phyloP scores from a whole-genome alignment of 306 rosid genomes.

The Sindora glabra region DNA sequence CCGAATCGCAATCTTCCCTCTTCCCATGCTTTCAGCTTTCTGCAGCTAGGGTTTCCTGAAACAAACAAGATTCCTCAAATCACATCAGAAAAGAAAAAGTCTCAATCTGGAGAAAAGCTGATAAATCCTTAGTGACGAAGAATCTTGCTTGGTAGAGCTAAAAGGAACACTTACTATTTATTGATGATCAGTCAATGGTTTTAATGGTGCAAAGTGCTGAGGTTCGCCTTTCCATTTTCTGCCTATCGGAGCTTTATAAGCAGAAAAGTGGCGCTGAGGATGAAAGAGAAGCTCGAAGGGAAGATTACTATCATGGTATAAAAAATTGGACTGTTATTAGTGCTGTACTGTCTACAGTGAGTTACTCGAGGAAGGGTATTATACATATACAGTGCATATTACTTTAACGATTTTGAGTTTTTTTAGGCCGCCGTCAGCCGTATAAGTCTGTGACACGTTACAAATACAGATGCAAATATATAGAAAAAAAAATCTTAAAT shows the following conservation, averaged over 20 bases:
- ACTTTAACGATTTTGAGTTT: not conserved
- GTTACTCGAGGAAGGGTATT: conserved; percentile 6
- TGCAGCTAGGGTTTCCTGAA: conserved; percentile 46
- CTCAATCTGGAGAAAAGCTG: not conserved
- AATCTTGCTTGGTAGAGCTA: conserved; percentile 24
- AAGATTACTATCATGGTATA: too few relatives aligned
- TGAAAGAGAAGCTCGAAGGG: too few relatives aligned
- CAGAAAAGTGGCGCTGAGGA: not conserved
- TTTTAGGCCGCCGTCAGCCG: conserved; percentile 29
- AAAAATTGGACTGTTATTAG: too few relatives aligned
- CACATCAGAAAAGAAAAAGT: not conserved
- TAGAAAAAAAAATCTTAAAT: too few relatives aligned
- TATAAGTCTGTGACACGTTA: conserved; percentile 27
- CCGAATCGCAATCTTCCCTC: conserved; percentile 83
- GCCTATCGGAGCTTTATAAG: not conserved
- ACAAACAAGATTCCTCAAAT: not conserved
- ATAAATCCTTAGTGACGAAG: too few relatives aligned
- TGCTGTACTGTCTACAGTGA: conserved; percentile 10
- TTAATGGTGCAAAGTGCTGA: conserved; percentile 14
- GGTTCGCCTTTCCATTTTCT: conserved; percentile 6
- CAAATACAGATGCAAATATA: too few relatives aligned
- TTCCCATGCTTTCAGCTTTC: conserved; percentile 44
- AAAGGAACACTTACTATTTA: not conserved
- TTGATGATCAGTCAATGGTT: too few relatives aligned
- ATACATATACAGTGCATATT: not conserved